Conservation (phyloP, 768 basidiomycete genomes). For the Suillus ampliporus region DNA sequence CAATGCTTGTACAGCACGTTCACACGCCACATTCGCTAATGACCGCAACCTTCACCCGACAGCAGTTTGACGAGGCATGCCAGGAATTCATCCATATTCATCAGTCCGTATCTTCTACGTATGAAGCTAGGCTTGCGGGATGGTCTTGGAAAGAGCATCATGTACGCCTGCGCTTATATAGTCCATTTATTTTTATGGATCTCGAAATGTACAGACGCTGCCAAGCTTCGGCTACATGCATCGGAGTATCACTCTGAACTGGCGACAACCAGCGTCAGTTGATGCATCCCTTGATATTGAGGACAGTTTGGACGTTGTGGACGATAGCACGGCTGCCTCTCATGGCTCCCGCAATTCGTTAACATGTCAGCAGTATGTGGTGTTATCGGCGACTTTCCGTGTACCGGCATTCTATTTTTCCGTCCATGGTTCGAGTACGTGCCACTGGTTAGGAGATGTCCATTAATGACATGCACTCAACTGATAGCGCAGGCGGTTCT, state of each 20-base stretch:
- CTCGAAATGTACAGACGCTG: slow-evolving; percentile 32
- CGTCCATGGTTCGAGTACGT: slow-evolving; percentile 71
- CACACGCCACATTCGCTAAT: slow-evolving; percentile 44
- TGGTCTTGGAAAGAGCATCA: slow-evolving; percentile 71
- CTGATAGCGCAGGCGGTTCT: slow-evolving; percentile 57
- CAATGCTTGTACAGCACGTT: slow-evolving; percentile 43
- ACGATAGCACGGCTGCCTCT: slow-evolving; percentile 47
- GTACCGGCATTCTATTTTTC: slow-evolving; percentile 88
- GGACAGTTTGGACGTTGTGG: slow-evolving; percentile 22
- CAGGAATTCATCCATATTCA: slow-evolving; percentile 51
- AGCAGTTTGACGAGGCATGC: slow-evolving; percentile 65
- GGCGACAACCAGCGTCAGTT: slow-evolving; percentile 6
- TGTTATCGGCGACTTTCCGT: slow-evolving; percentile 78
- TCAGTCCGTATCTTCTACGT: slow-evolving; percentile 10
- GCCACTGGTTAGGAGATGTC: slow-evolving; percentile 7
- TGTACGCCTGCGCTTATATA: slow-evolving; percentile 43
- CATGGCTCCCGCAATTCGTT: slow-evolving; percentile 38
- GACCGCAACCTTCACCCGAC: slow-evolving; percentile 50
- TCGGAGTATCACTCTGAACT: slow-evolving; percentile 38
- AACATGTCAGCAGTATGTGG: slow-evolving; percentile 67
- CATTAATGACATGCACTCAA: slow-evolving; percentile 16
- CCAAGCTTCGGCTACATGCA: slow-evolving; percentile 54
- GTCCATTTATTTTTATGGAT: slow-evolving; percentile 19
- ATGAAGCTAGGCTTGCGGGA: slow-evolving; percentile 31
- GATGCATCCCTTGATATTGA: slow-evolving; percentile 20